Evolutionary conservation across 1,139 yeast genomes (phyloP).

Genomic region (Yamadazyma dendronema): DNA sequence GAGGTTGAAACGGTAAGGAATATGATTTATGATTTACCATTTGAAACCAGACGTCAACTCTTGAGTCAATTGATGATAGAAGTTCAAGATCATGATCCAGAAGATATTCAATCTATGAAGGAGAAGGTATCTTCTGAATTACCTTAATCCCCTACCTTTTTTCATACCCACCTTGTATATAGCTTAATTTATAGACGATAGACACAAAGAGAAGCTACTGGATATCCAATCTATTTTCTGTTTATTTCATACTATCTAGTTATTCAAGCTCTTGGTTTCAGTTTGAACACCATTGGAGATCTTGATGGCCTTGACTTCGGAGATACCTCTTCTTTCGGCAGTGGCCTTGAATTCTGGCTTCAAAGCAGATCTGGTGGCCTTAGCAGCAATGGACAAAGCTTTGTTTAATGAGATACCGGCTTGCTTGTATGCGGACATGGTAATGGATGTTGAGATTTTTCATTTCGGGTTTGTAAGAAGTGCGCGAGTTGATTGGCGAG

Average conservation of each 20-base stretch:
- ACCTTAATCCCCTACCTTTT: constrained; percentile 7
- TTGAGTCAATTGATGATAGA: constrained; percentile 28
- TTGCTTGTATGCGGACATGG: constrained; percentile 78
- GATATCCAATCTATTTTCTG: too few relatives aligned
- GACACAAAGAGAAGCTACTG: background rate
- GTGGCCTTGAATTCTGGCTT: constrained; percentile 81
- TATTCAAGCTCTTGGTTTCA: constrained; percentile 33
- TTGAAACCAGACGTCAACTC: constrained; percentile 31
- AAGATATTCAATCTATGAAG: constrained; percentile 5
- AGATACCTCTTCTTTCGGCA: constrained; percentile 70
- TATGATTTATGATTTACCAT: constrained; percentile 40
- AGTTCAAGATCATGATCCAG: constrained; percentile 17
- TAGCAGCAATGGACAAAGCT: constrained; percentile 89
- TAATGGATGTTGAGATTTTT: constrained; percentile 5
- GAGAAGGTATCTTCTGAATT: constrained; percentile 9
- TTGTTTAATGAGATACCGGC: constrained; percentile 87
- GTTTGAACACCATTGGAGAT: constrained; percentile 63
- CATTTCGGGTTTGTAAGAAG: constrained; percentile 5
- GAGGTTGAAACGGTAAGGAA: constrained; percentile 31
- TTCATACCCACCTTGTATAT: background rate
- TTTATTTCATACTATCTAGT: too few relatives aligned
- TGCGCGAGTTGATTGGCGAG: constrained; percentile 6
- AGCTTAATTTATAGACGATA: constrained; percentile 2
- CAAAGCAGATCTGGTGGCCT: constrained; percentile 82
- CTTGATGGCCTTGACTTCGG: constrained; percentile 76